A percentile compares a stretch with the other conserved stretches of the same genome.
These are phyloP conservation scores for Salix dunnii DNA, from an alignment of 345 rosid species.

Conservation along the genomic window DNA sequence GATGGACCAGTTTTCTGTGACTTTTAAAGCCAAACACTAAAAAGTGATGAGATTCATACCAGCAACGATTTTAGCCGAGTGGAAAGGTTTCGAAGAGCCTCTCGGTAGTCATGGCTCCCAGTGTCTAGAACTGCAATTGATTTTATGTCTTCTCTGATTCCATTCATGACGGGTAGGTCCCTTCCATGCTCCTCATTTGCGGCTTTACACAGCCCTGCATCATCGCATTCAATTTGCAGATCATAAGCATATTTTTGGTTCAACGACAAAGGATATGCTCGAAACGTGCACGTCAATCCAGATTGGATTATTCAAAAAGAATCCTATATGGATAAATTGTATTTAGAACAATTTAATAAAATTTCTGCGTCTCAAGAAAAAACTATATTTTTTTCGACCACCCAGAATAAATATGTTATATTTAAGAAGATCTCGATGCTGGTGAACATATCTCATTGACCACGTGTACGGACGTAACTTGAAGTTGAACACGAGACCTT, in stretches of 20 bases:
- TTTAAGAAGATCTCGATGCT: too few species aligned
- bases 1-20: neutral
- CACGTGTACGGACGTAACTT: too few species aligned
- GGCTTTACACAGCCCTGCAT: slow-evolving; percentile 54
- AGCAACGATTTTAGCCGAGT: slow-evolving; percentile 51
- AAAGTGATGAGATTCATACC: slow-evolving; percentile 25
- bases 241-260: neutral
- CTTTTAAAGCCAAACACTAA: neutral
- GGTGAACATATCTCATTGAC: too few species aligned
- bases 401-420: too few species aligned
- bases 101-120: slow-evolving; percentile 40
- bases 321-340: too few species aligned
- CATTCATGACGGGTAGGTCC: slow-evolving; percentile 69
- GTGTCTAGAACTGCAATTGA: slow-evolving; percentile 53
- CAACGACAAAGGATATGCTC: too few species aligned
- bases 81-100: slow-evolving; percentile 46
- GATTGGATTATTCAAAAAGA: too few species aligned
- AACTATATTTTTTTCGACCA: too few species aligned
- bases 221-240: neutral
- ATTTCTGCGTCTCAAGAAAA: too few species aligned
- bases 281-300: too few species aligned
- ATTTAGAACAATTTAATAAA: too few species aligned
- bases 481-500: neutral
- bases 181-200: slow-evolving; percentile 66
- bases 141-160: slow-evolving; percentile 68